phyloP scores from a whole-genome alignment of 169 alveolate genomes.

The Eimeria zaria region DNA sequence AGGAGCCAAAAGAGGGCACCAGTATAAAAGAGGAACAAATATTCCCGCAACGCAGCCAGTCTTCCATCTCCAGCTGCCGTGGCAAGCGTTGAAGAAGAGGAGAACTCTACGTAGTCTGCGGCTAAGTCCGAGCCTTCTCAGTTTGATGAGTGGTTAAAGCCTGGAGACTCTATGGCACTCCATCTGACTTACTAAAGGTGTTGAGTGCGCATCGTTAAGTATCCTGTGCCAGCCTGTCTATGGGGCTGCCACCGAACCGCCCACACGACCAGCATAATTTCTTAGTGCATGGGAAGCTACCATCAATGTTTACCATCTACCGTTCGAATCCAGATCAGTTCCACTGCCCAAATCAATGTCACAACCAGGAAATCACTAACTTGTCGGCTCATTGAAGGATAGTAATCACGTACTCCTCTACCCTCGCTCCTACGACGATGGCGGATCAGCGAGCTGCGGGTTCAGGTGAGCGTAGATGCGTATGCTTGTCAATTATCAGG shows the following conservation, averaged over 20 bases:
- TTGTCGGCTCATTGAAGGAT: background rate
- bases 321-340: conserved; percentile 15
- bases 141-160: background rate
- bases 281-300: background rate
- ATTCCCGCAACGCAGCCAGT: background rate
- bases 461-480: background rate
- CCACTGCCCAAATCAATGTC: background rate
- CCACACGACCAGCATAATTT: background rate
- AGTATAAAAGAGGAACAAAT: background rate
- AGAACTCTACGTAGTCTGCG: background rate
- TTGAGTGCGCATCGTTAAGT: background rate
- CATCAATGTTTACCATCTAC: background rate
- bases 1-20: background rate
- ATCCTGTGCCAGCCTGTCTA: background rate
- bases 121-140: background rate
- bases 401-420: background rate
- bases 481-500: background rate
- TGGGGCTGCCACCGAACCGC: conserved; percentile 35
- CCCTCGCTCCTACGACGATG: background rate
- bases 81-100: background rate
- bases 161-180: background rate
- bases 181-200: background rate
- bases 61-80: background rate
- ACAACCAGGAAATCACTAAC: conserved; percentile 16
- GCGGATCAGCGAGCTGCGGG: background rate